These are phyloP conservation scores for Pythium pectinolyticum DNA, from an alignment of 352 stramenopile genomes.

Conservation along the genomic window DNA sequence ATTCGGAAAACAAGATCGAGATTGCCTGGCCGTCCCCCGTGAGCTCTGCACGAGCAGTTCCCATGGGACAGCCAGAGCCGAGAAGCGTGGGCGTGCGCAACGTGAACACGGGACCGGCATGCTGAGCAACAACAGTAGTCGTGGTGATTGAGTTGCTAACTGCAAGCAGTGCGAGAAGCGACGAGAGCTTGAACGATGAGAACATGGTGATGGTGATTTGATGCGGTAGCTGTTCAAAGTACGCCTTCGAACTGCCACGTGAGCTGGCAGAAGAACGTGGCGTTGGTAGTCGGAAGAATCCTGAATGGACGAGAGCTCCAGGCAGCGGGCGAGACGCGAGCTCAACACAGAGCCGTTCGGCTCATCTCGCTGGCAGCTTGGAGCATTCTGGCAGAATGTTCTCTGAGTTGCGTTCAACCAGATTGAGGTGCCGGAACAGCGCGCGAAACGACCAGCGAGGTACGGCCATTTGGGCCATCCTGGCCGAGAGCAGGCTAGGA, in stretches of 20 bases:
- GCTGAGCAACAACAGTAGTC: too few species aligned
- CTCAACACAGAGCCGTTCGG: not conserved
- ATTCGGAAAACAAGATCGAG: constrained; percentile 34
- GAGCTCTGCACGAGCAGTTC: constrained; percentile 3
- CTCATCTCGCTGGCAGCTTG: constrained; percentile 1
- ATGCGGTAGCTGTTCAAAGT: not conserved
- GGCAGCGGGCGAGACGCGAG: too few species aligned
- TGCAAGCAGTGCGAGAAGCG: not conserved
- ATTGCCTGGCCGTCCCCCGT: constrained; percentile 27
- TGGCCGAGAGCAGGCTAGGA: too few species aligned
- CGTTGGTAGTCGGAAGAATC: constrained; percentile 3
- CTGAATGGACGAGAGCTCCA: constrained; percentile 14
- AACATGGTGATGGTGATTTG: too few species aligned
- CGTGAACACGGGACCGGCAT: constrained; percentile 14
- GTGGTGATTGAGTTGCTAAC: not conserved
- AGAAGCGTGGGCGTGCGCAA: constrained; percentile 22
- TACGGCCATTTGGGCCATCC: too few species aligned
- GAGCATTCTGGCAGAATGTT: not conserved
- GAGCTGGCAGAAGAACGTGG: constrained; percentile 8
- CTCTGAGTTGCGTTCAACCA: not conserved
- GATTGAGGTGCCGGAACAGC: not conserved
- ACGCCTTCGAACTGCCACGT: constrained; percentile 9
- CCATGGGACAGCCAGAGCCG: constrained; percentile 28
- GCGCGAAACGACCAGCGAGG: not conserved
- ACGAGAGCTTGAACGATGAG: not conserved